Percentiles rank a stretch among this genome's conserved stretches.
phyloP scores from a whole-genome alignment of 192 early-diverging fungal genomes.

The Mortierella alpina region DNA sequence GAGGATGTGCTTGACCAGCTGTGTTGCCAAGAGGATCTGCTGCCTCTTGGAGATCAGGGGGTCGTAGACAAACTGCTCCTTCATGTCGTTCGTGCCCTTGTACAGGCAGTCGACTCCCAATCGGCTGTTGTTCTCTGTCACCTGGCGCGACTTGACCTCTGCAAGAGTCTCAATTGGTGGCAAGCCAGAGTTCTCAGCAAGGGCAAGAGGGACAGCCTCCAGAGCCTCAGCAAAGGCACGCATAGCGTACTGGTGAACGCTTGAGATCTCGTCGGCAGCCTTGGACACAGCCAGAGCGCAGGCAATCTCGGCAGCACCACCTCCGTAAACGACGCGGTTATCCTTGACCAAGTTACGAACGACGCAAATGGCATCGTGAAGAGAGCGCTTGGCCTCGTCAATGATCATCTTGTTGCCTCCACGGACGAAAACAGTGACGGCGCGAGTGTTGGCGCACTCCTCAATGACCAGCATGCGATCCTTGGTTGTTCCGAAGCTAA shows the following conservation, averaged over 20 bases:
- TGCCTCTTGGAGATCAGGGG: slow-evolving; percentile 99
- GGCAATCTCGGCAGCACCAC: slow-evolving; percentile 97
- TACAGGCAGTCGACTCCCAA: slow-evolving; percentile 97
- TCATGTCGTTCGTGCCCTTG: slow-evolving; percentile 96
- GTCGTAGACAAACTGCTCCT: slow-evolving; percentile 97
- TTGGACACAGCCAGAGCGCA: slow-evolving; percentile 93
- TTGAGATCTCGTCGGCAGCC: slow-evolving; percentile 84
- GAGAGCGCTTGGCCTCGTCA: slow-evolving; percentile 97
- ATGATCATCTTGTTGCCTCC: slow-evolving; percentile 99
- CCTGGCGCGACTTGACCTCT: slow-evolving; percentile 94
- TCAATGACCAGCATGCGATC: slow-evolving; percentile 99
- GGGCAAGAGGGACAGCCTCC: slow-evolving; percentile 91
- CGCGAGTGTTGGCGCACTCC: slow-evolving; percentile 98
- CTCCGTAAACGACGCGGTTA: slow-evolving; percentile 99
- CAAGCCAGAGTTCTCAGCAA: slow-evolving; percentile 98
- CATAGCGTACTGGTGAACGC: slow-evolving; percentile 99
- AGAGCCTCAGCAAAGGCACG: slow-evolving; percentile 96
- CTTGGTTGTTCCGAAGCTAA: slow-evolving; percentile 97
- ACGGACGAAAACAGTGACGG: slow-evolving; percentile 96
- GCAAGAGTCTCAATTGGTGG: slow-evolving; percentile 97
- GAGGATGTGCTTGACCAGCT: slow-evolving; percentile 99
- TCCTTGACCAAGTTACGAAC: slow-evolving; percentile 97
- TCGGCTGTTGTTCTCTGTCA: slow-evolving; percentile 83
- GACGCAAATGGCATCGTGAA: slow-evolving; percentile 99
- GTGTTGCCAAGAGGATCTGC: slow-evolving; percentile 97